Conservation (phyloP, 2,329 filamentous ascomycete genomes). For the Cercospora sp. region DNA sequence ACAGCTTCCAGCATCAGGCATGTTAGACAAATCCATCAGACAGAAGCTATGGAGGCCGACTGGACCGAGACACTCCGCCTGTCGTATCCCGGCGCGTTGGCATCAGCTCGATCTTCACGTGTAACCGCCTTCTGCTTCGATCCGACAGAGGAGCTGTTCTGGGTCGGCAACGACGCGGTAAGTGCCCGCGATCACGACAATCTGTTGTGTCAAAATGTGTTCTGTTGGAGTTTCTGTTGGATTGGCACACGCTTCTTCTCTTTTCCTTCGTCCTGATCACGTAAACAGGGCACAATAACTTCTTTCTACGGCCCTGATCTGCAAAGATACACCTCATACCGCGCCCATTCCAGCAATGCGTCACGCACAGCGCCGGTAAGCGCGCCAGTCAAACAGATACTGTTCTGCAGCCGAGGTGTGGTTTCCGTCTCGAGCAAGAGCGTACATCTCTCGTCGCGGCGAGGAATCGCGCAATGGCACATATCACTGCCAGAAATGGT, state of each 20-base stretch:
- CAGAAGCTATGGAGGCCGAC: constrained; percentile 51
- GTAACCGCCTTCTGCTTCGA: constrained; percentile 87
- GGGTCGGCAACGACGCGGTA: constrained; percentile 90
- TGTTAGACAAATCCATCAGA: background rate
- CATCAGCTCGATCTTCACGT: constrained; percentile 68
- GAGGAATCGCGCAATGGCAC: constrained; percentile 86
- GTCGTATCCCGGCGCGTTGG: constrained; percentile 73
- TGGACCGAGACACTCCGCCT: constrained; percentile 72
- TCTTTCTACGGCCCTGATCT: constrained; percentile 87
- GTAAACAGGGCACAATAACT: constrained; percentile 72
- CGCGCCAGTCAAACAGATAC: constrained; percentile 79
- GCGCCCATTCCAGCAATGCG: constrained; percentile 63
- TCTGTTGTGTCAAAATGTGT: background rate
- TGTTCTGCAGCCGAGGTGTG: constrained; percentile 89
- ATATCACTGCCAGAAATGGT: constrained; percentile 75
- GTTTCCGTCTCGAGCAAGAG: constrained; percentile 80
- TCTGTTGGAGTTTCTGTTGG: background rate
- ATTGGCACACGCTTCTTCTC: background rate
- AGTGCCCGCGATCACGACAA: constrained; percentile 38
- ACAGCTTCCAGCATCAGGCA: background rate
- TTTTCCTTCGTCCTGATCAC: constrained; percentile 12
- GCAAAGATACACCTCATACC: constrained; percentile 86
- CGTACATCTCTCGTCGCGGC: constrained; percentile 83
- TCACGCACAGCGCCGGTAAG: constrained; percentile 49
- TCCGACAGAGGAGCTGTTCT: constrained; percentile 82